Evolutionary conservation across 192 early-diverging fungal genomes (phyloP), one percentile per base, ranked within the genome.

Genomic region (Coemansia furcata): DNA sequence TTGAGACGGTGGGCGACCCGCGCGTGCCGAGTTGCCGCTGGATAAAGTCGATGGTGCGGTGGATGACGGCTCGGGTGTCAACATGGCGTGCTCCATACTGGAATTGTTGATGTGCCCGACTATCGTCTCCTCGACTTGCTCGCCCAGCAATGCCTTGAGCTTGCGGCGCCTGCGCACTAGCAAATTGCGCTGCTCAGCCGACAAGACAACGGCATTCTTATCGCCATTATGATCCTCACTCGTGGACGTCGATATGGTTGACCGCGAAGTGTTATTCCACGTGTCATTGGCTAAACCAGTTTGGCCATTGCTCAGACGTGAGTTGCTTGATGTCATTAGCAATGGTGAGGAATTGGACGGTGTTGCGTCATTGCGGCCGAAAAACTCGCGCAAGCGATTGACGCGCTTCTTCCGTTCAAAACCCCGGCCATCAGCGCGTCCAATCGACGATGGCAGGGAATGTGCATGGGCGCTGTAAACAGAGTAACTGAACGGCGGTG

Each of bases 131-230:
- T 85, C 84, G 1, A 88, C 70, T 17, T 84, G 76, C 57, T 89
- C 86, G 59, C 90, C 90, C 42, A 91, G 46, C 46, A 89, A 66
- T 6, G 72, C 84, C 42, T 77, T 70, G 21, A 91, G 78, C 77
- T 91, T 91, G 63, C 86, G 84, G 32, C 80, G 82, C 14, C 88
- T 74, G 19, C 84, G 84, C 36, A 85, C 85, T 33, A 91, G 79
- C 21, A 86, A 66, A 17, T 84, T 74, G n/a, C 87, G 80, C 70
- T 88, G 78, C 64, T 83, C 82, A 9, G 78, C 36, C 8, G 83
- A 68, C 57, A 91, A 73, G 21, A 60, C 65, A 30, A 60, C 65
- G 30, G 55, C 37, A 12, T 26, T 29, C 23, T 32, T 52, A 12
- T 52, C 26, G 49, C 49, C 10, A 4, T 2, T 14, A 30, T 26